phyloP scores from a whole-genome alignment of 805 yeast genomes.

The Zygoascus flipseniorum region DNA sequence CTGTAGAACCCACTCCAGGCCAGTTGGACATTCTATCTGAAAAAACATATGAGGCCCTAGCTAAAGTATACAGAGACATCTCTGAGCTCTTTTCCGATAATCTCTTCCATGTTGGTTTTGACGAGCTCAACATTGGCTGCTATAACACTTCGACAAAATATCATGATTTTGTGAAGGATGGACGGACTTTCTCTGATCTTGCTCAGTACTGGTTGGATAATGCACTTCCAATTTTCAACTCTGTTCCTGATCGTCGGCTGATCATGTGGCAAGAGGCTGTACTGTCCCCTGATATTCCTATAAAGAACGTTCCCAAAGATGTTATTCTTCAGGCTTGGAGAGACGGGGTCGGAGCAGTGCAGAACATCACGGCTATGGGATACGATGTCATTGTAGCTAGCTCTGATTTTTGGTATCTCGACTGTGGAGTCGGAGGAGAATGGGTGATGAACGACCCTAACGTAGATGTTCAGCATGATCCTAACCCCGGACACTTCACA shows the following conservation, averaged over 20 bases:
- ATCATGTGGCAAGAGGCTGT: conserved; percentile 36
- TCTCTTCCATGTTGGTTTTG: conserved; percentile 35
- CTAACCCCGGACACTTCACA: conserved; percentile 16
- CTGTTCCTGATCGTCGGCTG: conserved; percentile 21
- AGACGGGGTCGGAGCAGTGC: conserved; percentile 16
- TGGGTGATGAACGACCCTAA: conserved; percentile 30
- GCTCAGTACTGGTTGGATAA: conserved; percentile 31
- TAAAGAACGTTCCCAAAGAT: conserved; percentile 25
- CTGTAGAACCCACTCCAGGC: conserved; percentile 35
- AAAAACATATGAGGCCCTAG: conserved; percentile 27
- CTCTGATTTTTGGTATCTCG: conserved; percentile 29
- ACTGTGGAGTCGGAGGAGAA: conserved; percentile 33
- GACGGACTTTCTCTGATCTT: conserved; percentile 25
- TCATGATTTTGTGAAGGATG: conserved; percentile 23
- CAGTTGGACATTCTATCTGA: conserved; percentile 31
- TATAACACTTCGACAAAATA: conserved; percentile 24
- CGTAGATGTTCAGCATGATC: conserved; percentile 21
- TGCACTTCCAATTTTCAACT: conserved; percentile 27
- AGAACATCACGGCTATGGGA: conserved; percentile 27
- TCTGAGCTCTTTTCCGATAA: conserved; percentile 27
- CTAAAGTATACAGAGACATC: conserved; percentile 29
- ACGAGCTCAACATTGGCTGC: conserved; percentile 30
- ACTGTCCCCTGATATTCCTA: conserved; percentile 20
- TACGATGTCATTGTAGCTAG: conserved; percentile 33
- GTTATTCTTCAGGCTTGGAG: conserved; percentile 32